Percentiles rank a stretch among this genome's conserved stretches.
Evolutionary conservation across 441 rosid species (phyloP).

Genomic region (Lepidium campestre): DNA sequence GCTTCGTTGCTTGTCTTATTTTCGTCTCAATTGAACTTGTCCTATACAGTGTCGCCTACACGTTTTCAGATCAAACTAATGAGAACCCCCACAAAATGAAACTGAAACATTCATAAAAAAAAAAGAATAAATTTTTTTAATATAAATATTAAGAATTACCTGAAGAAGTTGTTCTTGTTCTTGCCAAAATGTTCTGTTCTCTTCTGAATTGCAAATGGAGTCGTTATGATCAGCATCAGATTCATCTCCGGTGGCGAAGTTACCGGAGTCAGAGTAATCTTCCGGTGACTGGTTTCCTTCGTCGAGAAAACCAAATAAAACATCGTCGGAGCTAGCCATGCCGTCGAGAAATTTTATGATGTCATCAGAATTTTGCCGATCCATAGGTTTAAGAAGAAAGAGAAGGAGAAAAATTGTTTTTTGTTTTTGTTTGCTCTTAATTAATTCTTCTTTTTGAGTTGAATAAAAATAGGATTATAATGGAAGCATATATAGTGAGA

Average conservation of each 20-base stretch:
- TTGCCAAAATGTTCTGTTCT: conserved; percentile 56
- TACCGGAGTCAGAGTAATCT: conserved; percentile 21
- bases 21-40: conserved; percentile 59
- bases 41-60: conserved; percentile 60
- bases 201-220: conserved; percentile 29
- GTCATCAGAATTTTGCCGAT: conserved; percentile 35
- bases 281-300: conserved; percentile 30
- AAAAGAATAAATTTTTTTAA: background rate
- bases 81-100: background rate
- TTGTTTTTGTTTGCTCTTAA: background rate
- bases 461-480: background rate
- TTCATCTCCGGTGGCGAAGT: conserved; percentile 25
- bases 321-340: conserved; percentile 48
- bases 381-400: conserved; percentile 14
- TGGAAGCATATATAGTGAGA: conserved; percentile 33
- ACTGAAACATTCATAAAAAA: background rate
- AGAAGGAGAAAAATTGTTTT: background rate
- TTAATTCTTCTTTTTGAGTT: background rate
- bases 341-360: conserved; percentile 46
- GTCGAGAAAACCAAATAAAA: conserved; percentile 55
- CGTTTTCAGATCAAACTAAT: conserved; percentile 2
- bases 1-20: conserved; percentile 58
- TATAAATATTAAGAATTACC: conserved; percentile 29
- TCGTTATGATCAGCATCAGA: conserved; percentile 28
- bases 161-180: conserved; percentile 62